These are phyloP conservation scores for Scalesia atractyloides DNA, from an alignment of 129 eudicot genomes.

Conservation along the genomic window DNA sequence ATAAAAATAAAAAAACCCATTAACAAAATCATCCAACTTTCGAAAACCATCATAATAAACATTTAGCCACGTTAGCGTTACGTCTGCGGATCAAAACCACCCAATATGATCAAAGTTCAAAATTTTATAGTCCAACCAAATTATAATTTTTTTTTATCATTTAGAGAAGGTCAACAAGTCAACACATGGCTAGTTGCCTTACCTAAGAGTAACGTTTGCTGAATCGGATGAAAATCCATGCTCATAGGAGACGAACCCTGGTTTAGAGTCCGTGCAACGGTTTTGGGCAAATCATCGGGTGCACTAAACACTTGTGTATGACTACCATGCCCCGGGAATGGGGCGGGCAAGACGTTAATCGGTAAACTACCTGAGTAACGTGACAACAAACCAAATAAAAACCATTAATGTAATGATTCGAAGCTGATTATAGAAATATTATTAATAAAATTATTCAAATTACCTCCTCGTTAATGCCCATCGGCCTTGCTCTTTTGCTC, in stretches of 20 bases:
- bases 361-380: conserved; percentile 67
- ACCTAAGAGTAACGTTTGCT: conserved; percentile 84
- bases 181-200: neutral
- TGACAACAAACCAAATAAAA: conserved; percentile 5
- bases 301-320: conserved; percentile 60
- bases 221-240: conserved; percentile 93
- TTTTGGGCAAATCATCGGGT: conserved; percentile 84
- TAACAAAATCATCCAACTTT: too few relatives aligned
- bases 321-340: conserved; percentile 65
- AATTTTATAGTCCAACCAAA: too few relatives aligned
- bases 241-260: conserved; percentile 97
- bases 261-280: conserved; percentile 69
- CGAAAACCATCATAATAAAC: too few relatives aligned
- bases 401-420: neutral
- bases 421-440: neutral
- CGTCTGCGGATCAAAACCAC: too few relatives aligned
- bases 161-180: conserved; percentile 8
- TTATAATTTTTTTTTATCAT: neutral
- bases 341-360: conserved; percentile 65
- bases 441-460: neutral
- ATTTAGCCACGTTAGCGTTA: too few relatives aligned
- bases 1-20: too few relatives aligned
- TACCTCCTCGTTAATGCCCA: conserved; percentile 88
- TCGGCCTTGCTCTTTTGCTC: conserved; percentile 70
- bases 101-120: too few relatives aligned